Conservation (phyloP, 2,329 filamentous ascomycete genomes). For the Coniochaeta ligniaria region DNA sequence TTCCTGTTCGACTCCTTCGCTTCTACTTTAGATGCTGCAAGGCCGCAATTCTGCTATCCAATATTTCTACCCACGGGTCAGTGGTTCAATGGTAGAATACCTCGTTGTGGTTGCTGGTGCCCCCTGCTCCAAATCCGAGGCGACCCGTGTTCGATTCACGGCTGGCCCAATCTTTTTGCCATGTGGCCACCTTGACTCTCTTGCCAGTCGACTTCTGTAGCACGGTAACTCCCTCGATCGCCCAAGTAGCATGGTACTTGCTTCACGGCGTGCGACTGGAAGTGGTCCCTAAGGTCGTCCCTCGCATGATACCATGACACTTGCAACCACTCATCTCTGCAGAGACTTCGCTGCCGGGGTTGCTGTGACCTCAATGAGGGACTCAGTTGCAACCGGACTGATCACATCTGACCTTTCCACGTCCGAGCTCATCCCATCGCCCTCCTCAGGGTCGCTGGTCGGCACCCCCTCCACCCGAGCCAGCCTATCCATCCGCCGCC, state of each 20-base stretch:
- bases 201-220: too few relatives aligned
- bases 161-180: background rate
- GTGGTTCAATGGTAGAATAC: too few relatives aligned
- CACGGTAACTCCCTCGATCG: too few relatives aligned
- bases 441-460: background rate
- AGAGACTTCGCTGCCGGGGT: background rate
- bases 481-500: conserved; percentile 35
- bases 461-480: background rate
- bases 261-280: too few relatives aligned
- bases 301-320: too few relatives aligned
- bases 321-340: background rate
- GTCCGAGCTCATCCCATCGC: background rate
- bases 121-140: background rate
- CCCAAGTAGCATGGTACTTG: too few relatives aligned
- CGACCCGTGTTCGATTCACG: background rate
- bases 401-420: too few relatives aligned
- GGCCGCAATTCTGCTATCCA: background rate
- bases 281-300: too few relatives aligned
- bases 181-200: background rate
- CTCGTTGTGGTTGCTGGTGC: too few relatives aligned
- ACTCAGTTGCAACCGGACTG: background rate
- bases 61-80: too few relatives aligned
- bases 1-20: too few relatives aligned
- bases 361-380: background rate
- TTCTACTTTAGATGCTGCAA: too few relatives aligned